Base-by-base conservation (phyloP, 306 rosid species). In the Cucumis hystrix region DNA sequence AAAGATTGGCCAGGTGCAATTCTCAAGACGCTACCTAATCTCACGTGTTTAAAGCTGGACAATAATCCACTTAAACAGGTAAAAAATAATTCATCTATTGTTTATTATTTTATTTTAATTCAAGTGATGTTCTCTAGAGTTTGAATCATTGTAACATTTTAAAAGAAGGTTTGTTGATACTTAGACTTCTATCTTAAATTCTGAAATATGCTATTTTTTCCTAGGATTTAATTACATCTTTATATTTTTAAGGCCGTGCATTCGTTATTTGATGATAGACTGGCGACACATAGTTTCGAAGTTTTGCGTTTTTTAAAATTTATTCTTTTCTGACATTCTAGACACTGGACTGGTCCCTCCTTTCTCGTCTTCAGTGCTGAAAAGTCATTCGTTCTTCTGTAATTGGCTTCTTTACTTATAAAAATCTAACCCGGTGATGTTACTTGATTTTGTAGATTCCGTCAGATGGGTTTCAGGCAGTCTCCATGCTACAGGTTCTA, bases 1-100 rank as follows among this genome's bases (percentile, higher is more conserved):
- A 81, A 83, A 81, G 97, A 92, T 58, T 94, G 98, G 97, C 96
- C 97, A 45, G 84, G 91, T 80, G 85, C 91, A 84, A 79, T 94
- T 80, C 85, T 94, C 65, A 87, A 79, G 83, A 80, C 90, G 18
- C 91, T 94, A 79, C 77, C 87, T 21, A 87, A 85, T 79, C 91
- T 94, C 54, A 39, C 80, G 75, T 87, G 96, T 83, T 89, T 94
- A 87, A 94, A 94, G 89, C 87, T 94, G 83, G 98, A 90, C 79
- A 80, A 85, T 83, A 94, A 94, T 84, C 92, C 86, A 77, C 88
- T 90, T 47, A 77, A 77, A 82, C 88, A 87, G 97, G 98, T 94
- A 86, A 86, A 40, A 45, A 70, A 40, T 45, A 47, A 45, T 70
- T 70, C 59, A 23, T 70, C 56, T 37, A 43, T 69, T 6, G 6